Conservation (phyloP, 345 rosid species). For the Lumnitzera littorea region DNA sequence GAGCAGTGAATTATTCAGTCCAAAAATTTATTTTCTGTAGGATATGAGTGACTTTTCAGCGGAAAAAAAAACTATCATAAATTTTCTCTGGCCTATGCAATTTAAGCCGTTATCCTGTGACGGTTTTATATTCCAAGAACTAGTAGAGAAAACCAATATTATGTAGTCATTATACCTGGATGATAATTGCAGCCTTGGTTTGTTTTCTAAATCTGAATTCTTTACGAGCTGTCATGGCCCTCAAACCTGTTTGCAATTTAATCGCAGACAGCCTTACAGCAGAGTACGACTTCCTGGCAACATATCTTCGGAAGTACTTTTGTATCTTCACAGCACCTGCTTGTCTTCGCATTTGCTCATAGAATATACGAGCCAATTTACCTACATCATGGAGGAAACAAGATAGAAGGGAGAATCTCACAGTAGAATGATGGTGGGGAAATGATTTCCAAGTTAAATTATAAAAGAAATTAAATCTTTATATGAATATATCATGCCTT, state of each 20-base stretch:
- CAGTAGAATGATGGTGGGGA: too few relatives aligned
- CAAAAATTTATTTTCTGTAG: too few relatives aligned
- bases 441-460: too few relatives aligned
- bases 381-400: conserved; percentile 34
- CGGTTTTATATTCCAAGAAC: background rate
- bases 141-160: background rate
- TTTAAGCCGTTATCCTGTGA: background rate
- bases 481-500: too few relatives aligned
- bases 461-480: too few relatives aligned
- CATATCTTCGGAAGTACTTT: conserved; percentile 66
- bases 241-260: conserved; percentile 48
- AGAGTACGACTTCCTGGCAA: conserved; percentile 58
- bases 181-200: conserved; percentile 45
- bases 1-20: too few relatives aligned
- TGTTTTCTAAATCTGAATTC: conserved; percentile 40
- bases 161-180: conserved; percentile 34
- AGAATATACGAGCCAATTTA: conserved; percentile 72
- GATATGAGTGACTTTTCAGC: too few relatives aligned
- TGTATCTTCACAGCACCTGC: conserved; percentile 90
- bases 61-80: background rate
- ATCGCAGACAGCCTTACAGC: conserved; percentile 35
- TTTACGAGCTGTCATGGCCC: conserved; percentile 51
- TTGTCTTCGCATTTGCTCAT: conserved; percentile 70
- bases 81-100: background rate
- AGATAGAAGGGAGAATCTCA: background rate